phyloP scores from a whole-genome alignment of 1,139 yeast genomes.

The Petasospora rhodanensis region DNA sequence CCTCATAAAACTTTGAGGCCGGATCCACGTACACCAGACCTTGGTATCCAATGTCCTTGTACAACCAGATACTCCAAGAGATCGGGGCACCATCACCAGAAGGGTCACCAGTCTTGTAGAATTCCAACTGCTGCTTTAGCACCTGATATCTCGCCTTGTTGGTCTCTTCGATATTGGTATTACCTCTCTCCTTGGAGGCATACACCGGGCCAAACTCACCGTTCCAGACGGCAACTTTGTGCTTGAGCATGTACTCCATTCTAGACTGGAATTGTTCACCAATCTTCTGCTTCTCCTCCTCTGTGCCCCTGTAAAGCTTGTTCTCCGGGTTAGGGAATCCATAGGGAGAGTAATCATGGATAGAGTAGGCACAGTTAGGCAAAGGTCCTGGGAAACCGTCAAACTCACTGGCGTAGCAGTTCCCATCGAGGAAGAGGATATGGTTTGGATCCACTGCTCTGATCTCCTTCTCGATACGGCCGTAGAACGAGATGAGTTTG shows the following conservation, averaged over 20 bases:
- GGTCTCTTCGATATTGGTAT: conserved; percentile 12
- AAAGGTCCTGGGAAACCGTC: conserved; percentile 18
- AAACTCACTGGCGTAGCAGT: conserved; percentile 23
- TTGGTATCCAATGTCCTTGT: conserved; percentile 23
- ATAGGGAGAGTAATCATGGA: conserved; percentile 19
- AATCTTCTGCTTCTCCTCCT: conserved; percentile 13
- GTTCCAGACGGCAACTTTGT: conserved; percentile 23
- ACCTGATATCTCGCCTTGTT: conserved; percentile 19
- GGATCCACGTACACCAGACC: conserved; percentile 22
- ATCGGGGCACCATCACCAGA: conserved; percentile 23
- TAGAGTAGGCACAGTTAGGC: conserved; percentile 19
- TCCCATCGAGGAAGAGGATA: conserved; percentile 21
- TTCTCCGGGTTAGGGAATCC: conserved; percentile 20
- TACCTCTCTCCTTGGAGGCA: conserved; percentile 23
- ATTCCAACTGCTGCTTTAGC: conserved; percentile 19
- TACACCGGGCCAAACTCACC: conserved; percentile 25
- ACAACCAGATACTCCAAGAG: conserved; percentile 24
- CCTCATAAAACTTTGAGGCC: conserved; percentile 19
- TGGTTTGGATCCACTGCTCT: conserved; percentile 22
- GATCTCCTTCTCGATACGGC: conserved; percentile 15
- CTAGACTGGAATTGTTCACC: conserved; percentile 18
- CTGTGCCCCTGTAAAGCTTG: conserved; percentile 4
- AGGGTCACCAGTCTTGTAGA: conserved; percentile 22
- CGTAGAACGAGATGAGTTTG: conserved; percentile 17
- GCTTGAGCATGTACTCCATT: conserved; percentile 16